Evolutionary conservation across 768 basidiomycete species (phyloP).

Genomic region (Phaffia tasmanica): DNA sequence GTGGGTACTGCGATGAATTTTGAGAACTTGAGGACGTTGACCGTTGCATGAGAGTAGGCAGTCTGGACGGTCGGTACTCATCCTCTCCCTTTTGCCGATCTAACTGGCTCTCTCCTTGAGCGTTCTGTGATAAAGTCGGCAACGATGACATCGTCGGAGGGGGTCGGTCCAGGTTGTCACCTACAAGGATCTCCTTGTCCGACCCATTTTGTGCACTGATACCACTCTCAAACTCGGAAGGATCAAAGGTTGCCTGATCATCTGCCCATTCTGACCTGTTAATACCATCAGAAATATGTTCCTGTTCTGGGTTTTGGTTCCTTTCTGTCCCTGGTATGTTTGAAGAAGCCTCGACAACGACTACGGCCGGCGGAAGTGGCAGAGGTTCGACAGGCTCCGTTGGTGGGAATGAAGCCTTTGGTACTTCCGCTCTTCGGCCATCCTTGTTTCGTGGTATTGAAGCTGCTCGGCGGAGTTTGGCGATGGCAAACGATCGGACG

Average conservation of each 20-base stretch:
- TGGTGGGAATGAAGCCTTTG: background rate
- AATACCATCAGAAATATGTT: background rate
- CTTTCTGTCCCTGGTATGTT: background rate
- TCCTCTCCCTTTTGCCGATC: no score
- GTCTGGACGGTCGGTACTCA: background rate
- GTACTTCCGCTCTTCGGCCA: slow-evolving; percentile 54
- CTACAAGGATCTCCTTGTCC: background rate
- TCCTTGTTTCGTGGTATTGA: slow-evolving; percentile 86
- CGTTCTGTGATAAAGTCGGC: background rate
- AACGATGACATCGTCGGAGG: background rate
- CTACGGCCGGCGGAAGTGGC: background rate
- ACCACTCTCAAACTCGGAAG: background rate
- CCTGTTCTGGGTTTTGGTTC: background rate
- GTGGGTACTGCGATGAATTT: background rate
- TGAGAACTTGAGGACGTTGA: slow-evolving; percentile 8
- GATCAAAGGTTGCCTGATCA: background rate
- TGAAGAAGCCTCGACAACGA: slow-evolving; percentile 1
- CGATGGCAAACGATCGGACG: slow-evolving; percentile 75
- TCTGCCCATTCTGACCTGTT: background rate
- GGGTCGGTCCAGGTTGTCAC: background rate
- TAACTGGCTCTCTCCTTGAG: no score
- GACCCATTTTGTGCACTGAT: background rate
- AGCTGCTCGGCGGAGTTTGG: slow-evolving; percentile 81
- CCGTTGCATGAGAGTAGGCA: background rate
- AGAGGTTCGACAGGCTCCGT: background rate